These are phyloP conservation scores for Naganishia sp. DNA, from an alignment of 1,284 basidiomycete species.

Conservation along the genomic window DNA sequence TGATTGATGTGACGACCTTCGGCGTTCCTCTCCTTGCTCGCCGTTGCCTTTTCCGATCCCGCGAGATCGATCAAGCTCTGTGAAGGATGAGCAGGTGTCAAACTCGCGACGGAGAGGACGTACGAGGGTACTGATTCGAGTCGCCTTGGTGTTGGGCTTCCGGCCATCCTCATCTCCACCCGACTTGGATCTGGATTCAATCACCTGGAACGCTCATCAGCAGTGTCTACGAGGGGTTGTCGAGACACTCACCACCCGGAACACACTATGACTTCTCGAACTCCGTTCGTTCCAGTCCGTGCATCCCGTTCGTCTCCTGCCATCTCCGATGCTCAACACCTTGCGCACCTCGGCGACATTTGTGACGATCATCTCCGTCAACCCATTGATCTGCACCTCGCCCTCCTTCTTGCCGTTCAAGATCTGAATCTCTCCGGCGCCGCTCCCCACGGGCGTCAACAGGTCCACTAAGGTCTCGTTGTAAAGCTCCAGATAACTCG, in stretches of 20 bases:
- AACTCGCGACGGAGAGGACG: neutral
- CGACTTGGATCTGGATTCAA: slow-evolving; percentile 46
- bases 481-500: slow-evolving; percentile 94
- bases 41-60: slow-evolving; percentile 92
- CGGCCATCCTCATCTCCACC: slow-evolving; percentile 35
- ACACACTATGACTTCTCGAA: slow-evolving; percentile 89
- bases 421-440: slow-evolving; percentile 45
- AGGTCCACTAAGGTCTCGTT: slow-evolving; percentile 84
- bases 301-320: slow-evolving; percentile 83
- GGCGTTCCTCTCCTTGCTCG: slow-evolving; percentile 83
- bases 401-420: slow-evolving; percentile 53
- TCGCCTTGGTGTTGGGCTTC: slow-evolving; percentile 48
- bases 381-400: slow-evolving; percentile 52
- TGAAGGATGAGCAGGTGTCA: slow-evolving; percentile 30
- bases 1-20: slow-evolving; percentile 91
- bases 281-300: slow-evolving; percentile 98
- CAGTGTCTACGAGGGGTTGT: slow-evolving; percentile 46
- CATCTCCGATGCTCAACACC: slow-evolving; percentile 80
- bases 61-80: slow-evolving; percentile 92
- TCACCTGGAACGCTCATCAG: slow-evolving; percentile 42
- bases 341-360: slow-evolving; percentile 80
- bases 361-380: slow-evolving; percentile 69
- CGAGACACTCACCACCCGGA: slow-evolving; percentile 66
- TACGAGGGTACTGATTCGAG: slow-evolving; percentile 71
- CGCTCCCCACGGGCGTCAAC: slow-evolving; percentile 35